Evolutionary conservation across 2,329 filamentous ascomycete genomes (phyloP), one percentile per base, ranked within the genome.

Genomic region (Colletotrichum sp.): DNA sequence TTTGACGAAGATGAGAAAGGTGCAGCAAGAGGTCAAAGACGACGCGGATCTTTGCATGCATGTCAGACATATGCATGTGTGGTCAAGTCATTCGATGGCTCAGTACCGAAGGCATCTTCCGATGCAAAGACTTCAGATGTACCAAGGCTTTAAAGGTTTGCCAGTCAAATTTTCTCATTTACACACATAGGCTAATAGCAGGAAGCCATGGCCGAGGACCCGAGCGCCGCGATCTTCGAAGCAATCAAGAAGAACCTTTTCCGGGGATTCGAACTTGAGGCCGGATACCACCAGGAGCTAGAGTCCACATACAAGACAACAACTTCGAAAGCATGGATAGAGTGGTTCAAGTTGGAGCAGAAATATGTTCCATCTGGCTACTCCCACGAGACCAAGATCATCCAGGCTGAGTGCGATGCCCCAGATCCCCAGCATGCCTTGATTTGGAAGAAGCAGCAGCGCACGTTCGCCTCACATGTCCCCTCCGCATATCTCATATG

Each of bases 391-490:
- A 78, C 80, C 7, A 77, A 70, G 11, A 74, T 82, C 6, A 76
- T 78, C 25, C 80, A 81, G 36, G 80, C 79, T 2, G 78, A 79
- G 6, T 82, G 80, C 77, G 80, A 82, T 65, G 80, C 80, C n/a
- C 80, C 80, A 4, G 80, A 82, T n/a, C 77, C 79, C 25, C 79
- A 80, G 75, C 72, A 81, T 74, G 69, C 78, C n/a, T 52, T 82
- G 73, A 79, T 81, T 22, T 82, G 80, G 80, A 75, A 77, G 25
- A 78, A 77, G 8, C 80, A 81, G 71, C 78, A 79, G 71, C 77
- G 77, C 16, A 49, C 65, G 1, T 70, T 79, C 9, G 78, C 76
- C 1, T 79, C 80, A 0, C 68, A 79, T n/a, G 68, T 80, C 5
- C 79, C 79, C 2, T 79, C 78, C 12, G 78, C 77, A 0, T 82